phyloP scores from a whole-genome alignment of 257 asterid genomes.

The Cordia subcordata region DNA sequence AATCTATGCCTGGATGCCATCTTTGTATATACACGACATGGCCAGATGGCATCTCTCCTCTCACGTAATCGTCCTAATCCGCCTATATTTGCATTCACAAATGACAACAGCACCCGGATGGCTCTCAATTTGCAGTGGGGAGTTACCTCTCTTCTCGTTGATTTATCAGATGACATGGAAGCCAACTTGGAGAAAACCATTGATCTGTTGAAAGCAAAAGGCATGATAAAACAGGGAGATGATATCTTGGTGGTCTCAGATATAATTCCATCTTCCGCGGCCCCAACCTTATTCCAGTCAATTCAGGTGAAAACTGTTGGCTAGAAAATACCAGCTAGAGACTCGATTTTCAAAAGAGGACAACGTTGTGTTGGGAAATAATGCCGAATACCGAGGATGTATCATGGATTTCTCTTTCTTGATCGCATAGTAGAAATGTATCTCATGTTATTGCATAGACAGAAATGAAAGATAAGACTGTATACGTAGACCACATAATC shows the following conservation, averaged over 20 bases:
- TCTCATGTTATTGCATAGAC: too few species aligned
- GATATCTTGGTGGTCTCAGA: slow-evolving; percentile 59
- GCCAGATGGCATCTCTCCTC: slow-evolving; percentile 76
- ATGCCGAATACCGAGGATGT: too few species aligned
- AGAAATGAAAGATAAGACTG: too few species aligned
- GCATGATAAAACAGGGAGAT: slow-evolving; percentile 58
- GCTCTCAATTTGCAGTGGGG: slow-evolving; percentile 81
- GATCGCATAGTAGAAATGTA: too few species aligned
- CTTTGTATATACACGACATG: slow-evolving; percentile 73
- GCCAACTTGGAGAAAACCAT: slow-evolving; percentile 43
- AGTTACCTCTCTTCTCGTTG: slow-evolving; percentile 53
- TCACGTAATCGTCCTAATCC: slow-evolving; percentile 74
- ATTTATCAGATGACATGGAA: slow-evolving; percentile 76
- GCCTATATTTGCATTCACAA: slow-evolving; percentile 75
- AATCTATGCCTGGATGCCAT: slow-evolving; percentile 70
- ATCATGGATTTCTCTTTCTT: too few species aligned
- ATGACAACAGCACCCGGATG: slow-evolving; percentile 59
- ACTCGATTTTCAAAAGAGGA: too few species aligned
- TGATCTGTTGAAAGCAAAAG: slow-evolving; percentile 49
- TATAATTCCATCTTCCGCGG: slow-evolving; percentile 47
- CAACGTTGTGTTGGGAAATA: too few species aligned
- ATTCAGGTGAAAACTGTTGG: slow-evolving; percentile 58
- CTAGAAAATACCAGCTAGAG: too few species aligned
- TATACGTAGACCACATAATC: too few species aligned
- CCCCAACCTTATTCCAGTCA: slow-evolving; percentile 58